Percentiles rank a stretch among this genome's conserved stretches.
Conservation (phyloP, 352 stramenopile species). For the Lagenidium giganteum region DNA sequence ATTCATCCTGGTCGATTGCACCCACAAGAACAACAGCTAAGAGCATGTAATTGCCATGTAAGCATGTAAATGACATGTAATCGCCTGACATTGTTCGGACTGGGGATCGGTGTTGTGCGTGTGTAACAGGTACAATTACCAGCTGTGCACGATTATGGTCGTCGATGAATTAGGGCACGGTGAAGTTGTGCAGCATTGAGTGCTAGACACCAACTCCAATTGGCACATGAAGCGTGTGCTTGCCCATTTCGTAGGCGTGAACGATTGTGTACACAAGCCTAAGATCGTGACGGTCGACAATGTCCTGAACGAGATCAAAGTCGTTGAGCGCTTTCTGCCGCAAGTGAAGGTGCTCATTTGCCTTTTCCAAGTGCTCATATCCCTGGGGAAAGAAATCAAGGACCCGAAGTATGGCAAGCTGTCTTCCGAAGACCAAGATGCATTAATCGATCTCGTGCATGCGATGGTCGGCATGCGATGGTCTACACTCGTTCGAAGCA, state of each 20-base stretch:
- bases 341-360: conserved; percentile 2
- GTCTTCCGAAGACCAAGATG: conserved; percentile 5
- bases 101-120: too few species aligned
- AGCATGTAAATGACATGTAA: too few species aligned
- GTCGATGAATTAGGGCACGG: conserved; percentile 8
- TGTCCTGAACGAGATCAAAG: conserved; percentile 9
- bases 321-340: not conserved
- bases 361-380: conserved; percentile 6
- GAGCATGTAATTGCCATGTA: too few species aligned
- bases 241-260: not conserved
- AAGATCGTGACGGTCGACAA: conserved; percentile 15
- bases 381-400: not conserved
- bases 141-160: conserved; percentile 11
- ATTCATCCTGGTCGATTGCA: not conserved
- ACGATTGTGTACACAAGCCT: not conserved
- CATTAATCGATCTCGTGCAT: conserved; percentile 6
- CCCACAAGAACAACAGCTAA: conserved; percentile 1
- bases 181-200: conserved; percentile 5
- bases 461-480: too few species aligned
- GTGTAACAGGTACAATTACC: conserved; percentile 19
- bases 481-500: too few species aligned
- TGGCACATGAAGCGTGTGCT: conserved; percentile 7
- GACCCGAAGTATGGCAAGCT: conserved; percentile 11
- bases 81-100: too few species aligned
- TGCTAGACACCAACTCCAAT: conserved; percentile 10